phyloP scores from a whole-genome alignment of 2,329 filamentous ascomycete species.

The Fusarium liriodendri region DNA sequence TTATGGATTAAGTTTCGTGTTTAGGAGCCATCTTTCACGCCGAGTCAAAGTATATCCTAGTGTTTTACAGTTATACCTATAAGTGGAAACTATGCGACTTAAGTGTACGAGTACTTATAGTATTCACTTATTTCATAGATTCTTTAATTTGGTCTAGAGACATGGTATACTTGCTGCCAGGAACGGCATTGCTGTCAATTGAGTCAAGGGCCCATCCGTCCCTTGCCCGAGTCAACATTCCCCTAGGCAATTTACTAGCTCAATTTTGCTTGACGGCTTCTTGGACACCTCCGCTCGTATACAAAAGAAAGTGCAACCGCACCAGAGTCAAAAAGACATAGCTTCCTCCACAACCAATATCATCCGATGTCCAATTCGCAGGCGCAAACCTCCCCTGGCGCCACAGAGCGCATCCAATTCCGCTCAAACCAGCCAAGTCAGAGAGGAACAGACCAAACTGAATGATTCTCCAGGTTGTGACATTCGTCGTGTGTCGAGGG shows the following conservation, averaged over 20 bases:
- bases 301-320: slow-evolving; percentile 1
- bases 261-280: not conserved
- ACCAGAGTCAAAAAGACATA: slow-evolving; percentile 17
- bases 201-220: not conserved
- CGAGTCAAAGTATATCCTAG: not conserved
- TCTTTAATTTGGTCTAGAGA: not conserved
- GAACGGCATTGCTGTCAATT: not conserved
- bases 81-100: not conserved
- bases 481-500: slow-evolving; percentile 1
- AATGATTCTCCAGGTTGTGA: slow-evolving; percentile 7
- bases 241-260: not conserved
- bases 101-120: not conserved
- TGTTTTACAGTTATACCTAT: not conserved
- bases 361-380: slow-evolving; percentile 5
- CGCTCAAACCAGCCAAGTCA: slow-evolving; percentile 10
- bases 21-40: not conserved
- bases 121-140: not conserved
- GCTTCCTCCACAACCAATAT: slow-evolving; percentile 6
- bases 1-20: not conserved
- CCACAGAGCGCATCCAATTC: not conserved
- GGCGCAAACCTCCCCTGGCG: slow-evolving; percentile 1
- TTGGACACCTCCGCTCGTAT: not conserved
- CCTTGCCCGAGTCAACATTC: not conserved
- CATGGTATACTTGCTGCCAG: not conserved
- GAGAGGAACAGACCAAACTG: slow-evolving; percentile 13